Percentiles rank a stretch among this genome's conserved stretches.
These are phyloP conservation scores for Mycena pura DNA, from an alignment of 768 basidiomycete genomes.

Conservation along the genomic window DNA sequence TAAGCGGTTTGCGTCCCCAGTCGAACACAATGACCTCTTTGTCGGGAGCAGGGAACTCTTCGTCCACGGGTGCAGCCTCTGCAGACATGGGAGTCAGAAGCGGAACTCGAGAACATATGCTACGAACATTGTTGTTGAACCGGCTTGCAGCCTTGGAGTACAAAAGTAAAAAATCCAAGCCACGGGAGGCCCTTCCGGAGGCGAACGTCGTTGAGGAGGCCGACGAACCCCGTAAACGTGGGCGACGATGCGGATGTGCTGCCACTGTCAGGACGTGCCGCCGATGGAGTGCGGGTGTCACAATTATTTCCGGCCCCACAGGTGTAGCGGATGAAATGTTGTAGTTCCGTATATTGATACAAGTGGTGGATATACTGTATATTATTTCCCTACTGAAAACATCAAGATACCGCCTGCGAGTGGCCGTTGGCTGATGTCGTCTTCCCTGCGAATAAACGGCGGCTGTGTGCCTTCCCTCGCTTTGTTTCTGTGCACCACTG, in stretches of 20 bases:
- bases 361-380: too few relatives aligned
- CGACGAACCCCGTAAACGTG: slow-evolving; percentile 50
- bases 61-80: too few relatives aligned
- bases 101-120: not conserved
- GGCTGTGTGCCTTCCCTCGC: not conserved
- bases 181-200: slow-evolving; percentile 48
- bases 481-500: not conserved
- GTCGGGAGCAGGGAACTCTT: too few relatives aligned
- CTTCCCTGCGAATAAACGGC: not conserved
- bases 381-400: too few relatives aligned
- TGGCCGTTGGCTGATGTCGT: too few relatives aligned
- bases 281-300: slow-evolving; percentile 23
- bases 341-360: too few relatives aligned
- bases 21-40: too few relatives aligned
- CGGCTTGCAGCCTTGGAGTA: slow-evolving; percentile 49
- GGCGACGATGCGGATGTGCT: slow-evolving; percentile 37
- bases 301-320: too few relatives aligned
- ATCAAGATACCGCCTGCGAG: too few relatives aligned
- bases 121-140: slow-evolving; percentile 63
- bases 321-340: too few relatives aligned
- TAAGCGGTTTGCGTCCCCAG: too few relatives aligned
- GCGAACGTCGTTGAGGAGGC: slow-evolving; percentile 68
- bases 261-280: too few relatives aligned
- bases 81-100: not conserved
- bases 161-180: slow-evolving; percentile 68